phyloP scores from a whole-genome alignment of 83 land plant species.

The Isoetes engelmannii region DNA sequence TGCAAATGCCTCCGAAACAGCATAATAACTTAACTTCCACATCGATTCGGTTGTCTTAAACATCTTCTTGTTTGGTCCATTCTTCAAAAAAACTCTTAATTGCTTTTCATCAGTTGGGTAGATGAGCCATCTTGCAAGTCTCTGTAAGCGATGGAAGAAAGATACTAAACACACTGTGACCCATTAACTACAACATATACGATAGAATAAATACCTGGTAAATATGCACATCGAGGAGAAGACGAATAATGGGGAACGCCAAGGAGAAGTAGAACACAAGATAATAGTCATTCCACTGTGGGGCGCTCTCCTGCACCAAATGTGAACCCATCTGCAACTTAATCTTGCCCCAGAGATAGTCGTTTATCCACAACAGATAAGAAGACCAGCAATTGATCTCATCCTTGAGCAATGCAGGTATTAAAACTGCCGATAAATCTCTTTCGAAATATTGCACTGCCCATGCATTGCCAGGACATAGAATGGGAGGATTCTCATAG shows the following conservation, averaged over 20 bases:
- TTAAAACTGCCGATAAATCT: too few relatives aligned
- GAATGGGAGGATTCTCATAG: too few relatives aligned
- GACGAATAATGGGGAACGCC: constrained; percentile 3
- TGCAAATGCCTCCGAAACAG: constrained; percentile 6
- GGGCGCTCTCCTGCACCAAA: constrained; percentile 1
- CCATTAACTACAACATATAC: background rate
- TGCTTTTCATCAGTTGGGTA: background rate
- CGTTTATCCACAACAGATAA: too few relatives aligned
- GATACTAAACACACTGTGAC: background rate
- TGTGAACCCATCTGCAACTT: background rate
- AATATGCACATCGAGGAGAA: constrained; percentile 7
- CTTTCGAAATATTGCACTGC: too few relatives aligned
- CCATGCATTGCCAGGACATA: too few relatives aligned
- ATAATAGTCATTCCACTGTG: constrained; percentile 7
- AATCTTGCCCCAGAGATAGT: too few relatives aligned
- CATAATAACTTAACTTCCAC: constrained; percentile 8
- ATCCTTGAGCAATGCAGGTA: too few relatives aligned
- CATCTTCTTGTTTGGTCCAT: background rate
- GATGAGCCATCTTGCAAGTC: background rate
- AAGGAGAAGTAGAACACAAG: constrained; percentile 10
- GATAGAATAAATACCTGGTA: constrained; percentile 1
- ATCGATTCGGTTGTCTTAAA: constrained; percentile 1
- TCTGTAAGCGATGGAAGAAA: background rate
- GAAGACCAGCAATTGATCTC: too few relatives aligned
- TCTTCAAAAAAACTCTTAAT: background rate